Evolutionary conservation across 805 yeast species (phyloP), one percentile per base, ranked within the genome.

Genomic region (Starmerella geochares): DNA sequence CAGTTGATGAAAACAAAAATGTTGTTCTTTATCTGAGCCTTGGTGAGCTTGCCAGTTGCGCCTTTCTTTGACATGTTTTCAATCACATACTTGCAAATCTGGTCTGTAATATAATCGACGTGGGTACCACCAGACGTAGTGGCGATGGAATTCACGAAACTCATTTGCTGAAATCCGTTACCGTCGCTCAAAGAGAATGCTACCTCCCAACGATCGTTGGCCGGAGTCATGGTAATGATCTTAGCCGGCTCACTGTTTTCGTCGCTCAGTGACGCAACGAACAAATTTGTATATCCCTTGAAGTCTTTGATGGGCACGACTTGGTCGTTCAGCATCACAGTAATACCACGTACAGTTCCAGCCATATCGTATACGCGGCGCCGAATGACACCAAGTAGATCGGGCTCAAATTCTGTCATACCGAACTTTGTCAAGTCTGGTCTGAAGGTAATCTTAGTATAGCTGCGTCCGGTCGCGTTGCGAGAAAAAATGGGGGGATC

Each of bases 41-140:
- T 92, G 59, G 83, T 85, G 52, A 92, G 78, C 67, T 79, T 80
- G 14, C 86, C 79, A 47, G 73, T 74, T 54, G 74, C 75, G 14
- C 44, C 40, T 13, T 52, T 54, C 59, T 77, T 77, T 53, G 78
- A 79, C 60, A 77, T 81, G 67, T 82, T 86, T 64, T 81, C 85
- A 55, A 88, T 70, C 49, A 88, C 76, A 64, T 85, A 87, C 54
- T 74, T 77, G 23, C 86, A 81, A 49, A 92, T 75, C 68, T 88
- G 86, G 65, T 90, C 96, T 4, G 94, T 72, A 27, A 88, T 75
- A 63, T 81, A 79, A 57, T 82, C 87, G 31, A 87, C 94, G 65
- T 92, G 98, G 0, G 98, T 84, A 59, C 98, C 98, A 53, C 98
- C 98, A 1, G 90, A 71, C 0, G 97, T 90, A 0, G 98, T 92